phyloP scores from a whole-genome alignment of 176 grass and related monocot species.

The Panicum miliaceum region DNA sequence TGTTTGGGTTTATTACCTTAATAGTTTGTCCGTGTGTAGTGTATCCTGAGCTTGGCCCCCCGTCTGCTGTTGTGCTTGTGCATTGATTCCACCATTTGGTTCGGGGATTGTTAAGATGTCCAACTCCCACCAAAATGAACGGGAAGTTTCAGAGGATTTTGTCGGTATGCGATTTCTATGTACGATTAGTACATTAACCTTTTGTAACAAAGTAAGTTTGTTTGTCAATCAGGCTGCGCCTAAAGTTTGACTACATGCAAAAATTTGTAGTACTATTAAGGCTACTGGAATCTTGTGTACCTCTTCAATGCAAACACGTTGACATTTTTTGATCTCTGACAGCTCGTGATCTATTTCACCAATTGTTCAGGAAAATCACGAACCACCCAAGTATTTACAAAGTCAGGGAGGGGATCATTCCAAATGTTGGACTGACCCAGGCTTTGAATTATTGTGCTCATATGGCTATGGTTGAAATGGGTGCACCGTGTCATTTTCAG shows the following conservation, averaged over 20 bases:
- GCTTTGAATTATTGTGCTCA: no score
- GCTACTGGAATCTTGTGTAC: background rate
- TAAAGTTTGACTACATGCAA: background rate
- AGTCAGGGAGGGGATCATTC: no score
- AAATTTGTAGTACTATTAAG: constrained; percentile 1
- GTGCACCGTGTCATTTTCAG: background rate
- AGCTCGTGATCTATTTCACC: no score
- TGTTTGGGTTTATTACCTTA: background rate
- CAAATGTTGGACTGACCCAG: no score
- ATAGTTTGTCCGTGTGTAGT: background rate
- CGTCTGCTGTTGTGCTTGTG: background rate
- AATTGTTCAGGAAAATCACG: no score
- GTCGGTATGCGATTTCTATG: background rate
- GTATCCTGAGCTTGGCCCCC: background rate
- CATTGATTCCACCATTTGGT: background rate
- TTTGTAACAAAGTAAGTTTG: background rate
- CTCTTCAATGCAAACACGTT: background rate
- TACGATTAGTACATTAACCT: background rate
- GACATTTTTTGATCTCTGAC: background rate
- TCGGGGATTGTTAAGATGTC: background rate
- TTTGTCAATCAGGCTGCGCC: background rate
- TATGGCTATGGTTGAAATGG: constrained; percentile 6
- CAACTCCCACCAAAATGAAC: background rate
- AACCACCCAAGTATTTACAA: no score
- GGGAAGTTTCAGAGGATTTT: background rate